Base-by-base conservation (phyloP, 768 basidiomycete species). In the Kwoniella newhampshirensis region DNA sequence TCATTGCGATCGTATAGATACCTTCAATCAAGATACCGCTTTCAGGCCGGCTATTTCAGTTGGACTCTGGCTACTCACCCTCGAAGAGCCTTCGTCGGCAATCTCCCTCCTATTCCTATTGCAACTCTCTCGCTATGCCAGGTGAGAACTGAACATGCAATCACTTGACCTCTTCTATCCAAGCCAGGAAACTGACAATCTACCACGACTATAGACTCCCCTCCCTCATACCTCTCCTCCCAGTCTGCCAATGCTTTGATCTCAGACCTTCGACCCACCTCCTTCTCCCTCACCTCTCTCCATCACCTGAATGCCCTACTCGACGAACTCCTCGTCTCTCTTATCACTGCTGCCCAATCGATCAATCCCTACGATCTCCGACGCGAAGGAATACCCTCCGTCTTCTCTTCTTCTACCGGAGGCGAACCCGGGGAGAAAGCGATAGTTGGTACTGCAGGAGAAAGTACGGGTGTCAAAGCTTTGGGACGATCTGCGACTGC, bases 251-350 rank as follows among this genome's bases (percentile, higher is more conserved):
- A 94, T 77, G 85, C 90, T 60, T 87, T 96, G 70, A 85, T 97
- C 51, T 91, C 89, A 58, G 92, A 97, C 67, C 84, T 93, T 53
- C 86, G 92, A 18, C 89, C 90, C n/a, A 92, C 89, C 64, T 87
- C 85, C 74, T 83, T 94, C 77, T 85, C 86, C 62, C 71, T 81
- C 18, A 85, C 91, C 50, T 87, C 89, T n/a, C 84, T 96, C 45
- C 80, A 79, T 57, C 64, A 68, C 36, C 56, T 76, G 60, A 76
- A 76, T 52, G 32, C 67, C 37, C 54, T 76, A 28, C 65, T 76
- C 37, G 75, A 76, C 44, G 73, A 75, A 50, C 42, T 76, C 4
- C 59, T 76, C n/a, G 23, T 40, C 15, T 54, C 56, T 2, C 43
- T 75, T 32, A 48, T 76, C 15, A 21, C 44, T 4, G 26, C 59